Conservation (phyloP, 73 alveolate genomes). For the Paramecium primaurelia region DNA sequence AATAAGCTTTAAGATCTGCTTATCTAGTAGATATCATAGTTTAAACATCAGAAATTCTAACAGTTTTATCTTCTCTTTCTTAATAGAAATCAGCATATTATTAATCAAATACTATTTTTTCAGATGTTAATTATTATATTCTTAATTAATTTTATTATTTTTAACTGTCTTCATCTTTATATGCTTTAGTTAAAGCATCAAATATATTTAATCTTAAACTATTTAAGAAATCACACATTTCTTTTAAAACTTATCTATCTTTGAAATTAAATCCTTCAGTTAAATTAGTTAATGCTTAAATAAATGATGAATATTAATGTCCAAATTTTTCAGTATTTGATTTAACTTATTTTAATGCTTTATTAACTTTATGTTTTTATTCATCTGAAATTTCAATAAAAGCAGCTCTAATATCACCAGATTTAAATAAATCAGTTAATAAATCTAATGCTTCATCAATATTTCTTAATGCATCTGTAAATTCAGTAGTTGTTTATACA, state of each 20-base stretch:
- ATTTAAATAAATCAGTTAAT: background rate
- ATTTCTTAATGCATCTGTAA: constrained; percentile 37
- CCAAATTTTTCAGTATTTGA: constrained; percentile 4
- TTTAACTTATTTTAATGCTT: constrained; percentile 17
- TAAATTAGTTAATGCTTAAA: constrained; percentile 24
- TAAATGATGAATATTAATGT: constrained; percentile 44
- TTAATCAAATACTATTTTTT: constrained; percentile 12
- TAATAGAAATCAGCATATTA: constrained; percentile 35
- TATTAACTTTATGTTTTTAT: constrained; percentile 4
- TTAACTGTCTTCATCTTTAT: constrained; percentile 36
- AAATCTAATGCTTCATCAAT: constrained; percentile 46
- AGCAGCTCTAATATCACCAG: constrained; percentile 46
- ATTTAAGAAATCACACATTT: constrained; percentile 39
- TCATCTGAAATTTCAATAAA: constrained; percentile 11
- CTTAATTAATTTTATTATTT: background rate
- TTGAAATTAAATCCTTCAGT: constrained; percentile 30
- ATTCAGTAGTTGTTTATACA: background rate
- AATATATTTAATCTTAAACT: constrained; percentile 4
- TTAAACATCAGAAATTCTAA: constrained; percentile 27
- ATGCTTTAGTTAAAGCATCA: constrained; percentile 40
- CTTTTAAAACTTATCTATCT: constrained; percentile 32
- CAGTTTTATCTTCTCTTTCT: constrained; percentile 39
- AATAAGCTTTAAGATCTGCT: constrained; percentile 19
- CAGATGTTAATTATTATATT: background rate
- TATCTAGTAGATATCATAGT: constrained; percentile 3